Evolutionary conservation across 2,329 filamentous ascomycete species (phyloP).

Genomic region (Diplodia scrobiculata): DNA sequence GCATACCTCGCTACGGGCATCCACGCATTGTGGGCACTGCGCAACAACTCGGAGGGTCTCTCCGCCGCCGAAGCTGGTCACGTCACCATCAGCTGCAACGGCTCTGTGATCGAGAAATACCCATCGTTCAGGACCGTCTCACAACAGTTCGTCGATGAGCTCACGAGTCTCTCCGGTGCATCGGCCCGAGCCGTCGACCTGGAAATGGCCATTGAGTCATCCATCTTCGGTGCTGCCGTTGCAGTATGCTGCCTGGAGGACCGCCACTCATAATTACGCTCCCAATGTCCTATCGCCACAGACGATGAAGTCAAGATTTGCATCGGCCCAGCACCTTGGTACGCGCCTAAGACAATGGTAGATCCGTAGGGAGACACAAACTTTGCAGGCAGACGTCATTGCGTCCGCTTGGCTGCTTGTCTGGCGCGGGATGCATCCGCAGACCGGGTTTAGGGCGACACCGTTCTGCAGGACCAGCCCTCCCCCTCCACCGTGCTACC

Average conservation of each 20-base stretch:
- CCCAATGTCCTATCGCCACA: neutral
- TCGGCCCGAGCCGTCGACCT: slow-evolving; percentile 52
- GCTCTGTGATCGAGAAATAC: slow-evolving; percentile 77
- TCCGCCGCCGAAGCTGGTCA: slow-evolving; percentile 40
- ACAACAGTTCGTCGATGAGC: slow-evolving; percentile 64
- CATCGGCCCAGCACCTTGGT: slow-evolving; percentile 14
- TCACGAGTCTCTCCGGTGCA: slow-evolving; percentile 51
- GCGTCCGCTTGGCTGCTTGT: slow-evolving; percentile 12
- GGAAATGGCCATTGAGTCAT: slow-evolving; percentile 71
- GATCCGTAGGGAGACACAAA: slow-evolving; percentile 18
- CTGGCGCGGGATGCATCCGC: slow-evolving; percentile 19
- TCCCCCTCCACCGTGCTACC: slow-evolving; percentile 18
- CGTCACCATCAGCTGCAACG: slow-evolving; percentile 70
- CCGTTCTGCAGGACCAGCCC: slow-evolving; percentile 25
- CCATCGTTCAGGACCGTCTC: slow-evolving; percentile 65
- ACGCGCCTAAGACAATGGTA: slow-evolving; percentile 5
- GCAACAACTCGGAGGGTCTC: slow-evolving; percentile 53
- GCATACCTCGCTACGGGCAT: slow-evolving; percentile 65
- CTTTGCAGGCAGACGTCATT: slow-evolving; percentile 20
- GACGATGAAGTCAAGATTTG: slow-evolving; percentile 10
- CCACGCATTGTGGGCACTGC: slow-evolving; percentile 62
- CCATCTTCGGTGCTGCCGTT: slow-evolving; percentile 73
- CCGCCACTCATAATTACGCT: slow-evolving; percentile 26
- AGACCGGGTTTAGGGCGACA: slow-evolving; percentile 19
- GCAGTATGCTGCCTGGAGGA: slow-evolving; percentile 52